A percentile compares a stretch with the other conserved stretches of the same genome.
Evolutionary conservation across 164 flowering plant genomes (phyloP).

Genomic region (Dillenia suffruticosa): DNA sequence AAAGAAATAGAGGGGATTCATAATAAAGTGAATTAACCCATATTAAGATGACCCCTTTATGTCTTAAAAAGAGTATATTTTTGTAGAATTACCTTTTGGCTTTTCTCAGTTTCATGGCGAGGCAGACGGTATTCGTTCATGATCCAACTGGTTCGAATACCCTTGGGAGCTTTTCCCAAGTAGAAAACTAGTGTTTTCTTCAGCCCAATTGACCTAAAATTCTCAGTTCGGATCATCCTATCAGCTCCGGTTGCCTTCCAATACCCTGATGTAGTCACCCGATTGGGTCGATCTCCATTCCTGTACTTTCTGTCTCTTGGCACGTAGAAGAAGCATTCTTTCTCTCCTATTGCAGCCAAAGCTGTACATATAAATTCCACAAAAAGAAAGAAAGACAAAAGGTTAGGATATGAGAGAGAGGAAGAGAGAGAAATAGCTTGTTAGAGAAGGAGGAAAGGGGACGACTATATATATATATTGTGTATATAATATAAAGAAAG

Average conservation of each 20-base stretch:
- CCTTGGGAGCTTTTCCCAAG: conserved; percentile 98
- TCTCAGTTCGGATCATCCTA: conserved; percentile 76
- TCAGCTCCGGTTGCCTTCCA: conserved; percentile 99
- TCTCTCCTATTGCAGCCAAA: conserved; percentile 96
- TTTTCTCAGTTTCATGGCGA: conserved; percentile 73
- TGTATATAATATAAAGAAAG: background rate
- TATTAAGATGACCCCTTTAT: too few relatives aligned
- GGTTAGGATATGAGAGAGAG: too few relatives aligned
- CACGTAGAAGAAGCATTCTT: conserved; percentile 97
- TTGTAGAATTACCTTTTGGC: conserved; percentile 53
- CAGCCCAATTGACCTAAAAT: conserved; percentile 65
- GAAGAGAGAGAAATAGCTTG: background rate
- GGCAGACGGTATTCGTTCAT: conserved; percentile 98
- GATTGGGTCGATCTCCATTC: conserved; percentile 92
- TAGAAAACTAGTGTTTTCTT: conserved; percentile 98
- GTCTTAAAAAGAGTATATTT: too few relatives aligned
- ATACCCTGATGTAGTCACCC: conserved; percentile 93
- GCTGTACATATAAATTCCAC: conserved; percentile 28
- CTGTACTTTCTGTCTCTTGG: conserved; percentile 93
- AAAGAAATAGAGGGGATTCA: too few relatives aligned
- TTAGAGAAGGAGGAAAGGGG: too few relatives aligned
- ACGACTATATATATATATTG: too few relatives aligned
- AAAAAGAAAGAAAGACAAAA: too few relatives aligned
- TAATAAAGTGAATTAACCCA: too few relatives aligned
- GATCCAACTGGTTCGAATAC: conserved; percentile 92